A percentile compares a stretch with the other conserved stretches of the same genome.
Evolutionary conservation across 495 filamentous ascomycete species (phyloP).

Genomic region (Trichocladium antarcticum): DNA sequence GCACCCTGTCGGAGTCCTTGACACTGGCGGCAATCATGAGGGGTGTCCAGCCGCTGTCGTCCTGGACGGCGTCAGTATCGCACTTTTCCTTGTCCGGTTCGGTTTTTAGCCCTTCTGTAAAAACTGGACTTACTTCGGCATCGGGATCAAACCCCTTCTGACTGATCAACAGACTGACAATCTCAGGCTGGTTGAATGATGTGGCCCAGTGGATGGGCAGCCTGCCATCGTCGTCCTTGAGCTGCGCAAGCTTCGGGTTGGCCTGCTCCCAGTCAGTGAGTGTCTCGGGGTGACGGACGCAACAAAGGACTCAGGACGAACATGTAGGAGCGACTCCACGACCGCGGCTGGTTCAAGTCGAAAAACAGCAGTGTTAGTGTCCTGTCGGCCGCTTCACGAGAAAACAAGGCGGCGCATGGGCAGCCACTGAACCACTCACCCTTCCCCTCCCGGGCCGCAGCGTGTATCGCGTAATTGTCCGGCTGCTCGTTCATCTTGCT

Average conservation of each 20-base stretch:
- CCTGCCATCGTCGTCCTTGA: constrained; percentile 78
- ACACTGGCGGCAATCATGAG: constrained; percentile 87
- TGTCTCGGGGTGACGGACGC: not conserved
- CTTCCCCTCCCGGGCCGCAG: constrained; percentile 77
- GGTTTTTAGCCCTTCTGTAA: not conserved
- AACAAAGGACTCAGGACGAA: constrained; percentile 28
- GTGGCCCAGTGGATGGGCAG: constrained; percentile 92
- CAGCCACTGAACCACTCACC: constrained; percentile 48
- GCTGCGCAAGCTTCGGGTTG: constrained; percentile 63
- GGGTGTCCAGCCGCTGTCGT: constrained; percentile 86
- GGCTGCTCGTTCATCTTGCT: constrained; percentile 20
- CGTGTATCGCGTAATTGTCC: constrained; percentile 72
- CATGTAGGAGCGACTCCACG: constrained; percentile 69
- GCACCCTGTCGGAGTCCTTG: constrained; percentile 53
- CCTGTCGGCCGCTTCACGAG: not conserved
- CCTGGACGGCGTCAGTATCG: constrained; percentile 34
- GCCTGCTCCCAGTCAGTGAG: constrained; percentile 40
- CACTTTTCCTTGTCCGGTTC: not conserved
- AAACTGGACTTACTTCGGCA: constrained; percentile 49
- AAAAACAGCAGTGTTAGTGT: not conserved
- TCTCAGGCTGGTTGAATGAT: constrained; percentile 67
- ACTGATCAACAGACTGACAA: constrained; percentile 59
- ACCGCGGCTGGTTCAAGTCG: constrained; percentile 33
- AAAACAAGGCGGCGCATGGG: constrained; percentile 2
- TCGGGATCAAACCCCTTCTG: constrained; percentile 75